These are phyloP conservation scores for Pseudophaeomoniella oleicola DNA, from an alignment of 2,329 filamentous ascomycete species.

Conservation along the genomic window DNA sequence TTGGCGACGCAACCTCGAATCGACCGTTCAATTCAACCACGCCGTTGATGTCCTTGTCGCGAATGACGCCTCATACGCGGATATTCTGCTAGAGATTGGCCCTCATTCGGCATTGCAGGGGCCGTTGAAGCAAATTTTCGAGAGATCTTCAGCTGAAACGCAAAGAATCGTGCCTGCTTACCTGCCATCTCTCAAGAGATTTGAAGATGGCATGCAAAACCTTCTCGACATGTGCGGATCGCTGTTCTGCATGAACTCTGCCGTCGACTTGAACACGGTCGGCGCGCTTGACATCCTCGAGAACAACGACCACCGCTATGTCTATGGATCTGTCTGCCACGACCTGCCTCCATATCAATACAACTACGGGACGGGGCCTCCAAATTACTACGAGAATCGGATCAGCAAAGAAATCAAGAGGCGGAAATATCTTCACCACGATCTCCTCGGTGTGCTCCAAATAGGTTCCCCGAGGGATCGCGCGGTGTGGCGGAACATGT, in stretches of 20 bases:
- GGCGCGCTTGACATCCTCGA: no score
- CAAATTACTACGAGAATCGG: neutral
- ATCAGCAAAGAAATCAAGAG: neutral
- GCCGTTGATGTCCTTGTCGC: neutral
- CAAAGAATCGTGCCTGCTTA: no score
- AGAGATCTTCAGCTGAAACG: neutral
- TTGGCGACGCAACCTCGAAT: neutral
- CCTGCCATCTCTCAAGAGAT: conserved; percentile 13
- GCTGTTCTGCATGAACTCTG: conserved; percentile 10
- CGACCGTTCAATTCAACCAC: neutral
- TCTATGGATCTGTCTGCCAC: neutral
- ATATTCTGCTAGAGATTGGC: conserved; percentile 15
- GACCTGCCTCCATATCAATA: conserved; percentile 8
- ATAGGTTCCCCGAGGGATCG: conserved; percentile 13
- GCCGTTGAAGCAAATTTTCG: conserved; percentile 13
- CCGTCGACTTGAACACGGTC: conserved; percentile 13
- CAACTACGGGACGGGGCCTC: conserved; percentile 4
- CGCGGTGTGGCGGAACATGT: conserved; percentile 30
- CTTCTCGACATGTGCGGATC: conserved; percentile 11
- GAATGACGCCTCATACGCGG: neutral
- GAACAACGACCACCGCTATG: no score
- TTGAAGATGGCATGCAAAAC: conserved; percentile 8
- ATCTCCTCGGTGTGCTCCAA: conserved; percentile 14
- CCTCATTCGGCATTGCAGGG: conserved; percentile 16
- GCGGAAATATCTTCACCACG: neutral